phyloP scores from a whole-genome alignment of 352 stramenopile genomes.

The Phytophthora sansomeana region DNA sequence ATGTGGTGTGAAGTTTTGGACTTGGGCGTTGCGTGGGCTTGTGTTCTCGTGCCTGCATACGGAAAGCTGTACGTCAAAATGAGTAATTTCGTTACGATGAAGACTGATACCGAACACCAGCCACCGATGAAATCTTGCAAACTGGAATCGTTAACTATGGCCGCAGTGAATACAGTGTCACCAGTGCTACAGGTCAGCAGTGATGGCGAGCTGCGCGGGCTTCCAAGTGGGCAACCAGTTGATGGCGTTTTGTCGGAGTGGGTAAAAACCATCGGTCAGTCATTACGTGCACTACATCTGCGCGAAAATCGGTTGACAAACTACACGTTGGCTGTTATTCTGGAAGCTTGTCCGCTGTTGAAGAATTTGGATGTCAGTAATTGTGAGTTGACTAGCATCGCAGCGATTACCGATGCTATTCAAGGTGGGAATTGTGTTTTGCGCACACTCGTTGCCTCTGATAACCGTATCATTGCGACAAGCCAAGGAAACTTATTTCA shows the following conservation, averaged over 20 bases:
- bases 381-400: constrained; percentile 47
- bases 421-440: constrained; percentile 28
- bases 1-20: constrained; percentile 35
- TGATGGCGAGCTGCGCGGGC: constrained; percentile 6
- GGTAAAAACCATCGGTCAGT: constrained; percentile 25
- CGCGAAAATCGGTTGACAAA: constrained; percentile 37
- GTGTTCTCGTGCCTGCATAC: constrained; percentile 47
- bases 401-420: constrained; percentile 39
- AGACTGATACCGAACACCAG: not conserved
- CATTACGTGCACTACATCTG: constrained; percentile 41
- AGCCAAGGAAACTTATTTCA: constrained; percentile 41
- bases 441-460: constrained; percentile 39
- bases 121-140: constrained; percentile 3
- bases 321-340: constrained; percentile 28
- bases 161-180: constrained; percentile 29
- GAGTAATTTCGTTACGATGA: constrained; percentile 9
- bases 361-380: constrained; percentile 44
- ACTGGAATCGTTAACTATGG: constrained; percentile 46
- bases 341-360: constrained; percentile 46
- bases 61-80: constrained; percentile 45
- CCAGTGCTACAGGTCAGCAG: constrained; percentile 6
- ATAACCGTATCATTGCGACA: constrained; percentile 44
- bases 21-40: constrained; percentile 19
- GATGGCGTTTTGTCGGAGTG: constrained; percentile 28
- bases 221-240: constrained; percentile 4